These are phyloP conservation scores for Russula sp. DNA, from an alignment of 768 basidiomycete genomes.

Conservation along the genomic window DNA sequence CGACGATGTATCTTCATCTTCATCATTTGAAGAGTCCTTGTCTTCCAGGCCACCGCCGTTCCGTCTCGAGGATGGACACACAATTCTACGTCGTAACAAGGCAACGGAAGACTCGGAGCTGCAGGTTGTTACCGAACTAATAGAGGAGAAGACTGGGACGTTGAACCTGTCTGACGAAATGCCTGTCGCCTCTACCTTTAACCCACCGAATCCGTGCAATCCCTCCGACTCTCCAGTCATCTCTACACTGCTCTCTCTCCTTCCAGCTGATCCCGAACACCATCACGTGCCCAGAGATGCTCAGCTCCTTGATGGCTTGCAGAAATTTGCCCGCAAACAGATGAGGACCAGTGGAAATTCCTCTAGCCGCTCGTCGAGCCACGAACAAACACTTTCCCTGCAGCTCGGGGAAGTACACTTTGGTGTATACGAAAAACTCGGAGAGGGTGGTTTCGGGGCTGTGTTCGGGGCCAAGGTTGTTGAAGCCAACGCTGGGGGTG, in stretches of 20 bases:
- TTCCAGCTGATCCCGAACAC: constrained; percentile 55
- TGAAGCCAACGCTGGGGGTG: constrained; percentile 37
- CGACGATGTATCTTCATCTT: constrained; percentile 22
- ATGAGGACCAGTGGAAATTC: constrained; percentile 31
- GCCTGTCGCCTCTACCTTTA: constrained; percentile 55
- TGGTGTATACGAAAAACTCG: constrained; percentile 78
- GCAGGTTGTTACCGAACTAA: constrained; percentile 15
- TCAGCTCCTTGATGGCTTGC: constrained; percentile 58
- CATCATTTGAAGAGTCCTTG: constrained; percentile 10
- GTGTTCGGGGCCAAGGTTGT: constrained; percentile 81
- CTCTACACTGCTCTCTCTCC: constrained; percentile 54
- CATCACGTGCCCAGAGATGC: constrained; percentile 55
- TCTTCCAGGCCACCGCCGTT: constrained; percentile 11
- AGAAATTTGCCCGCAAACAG: constrained; percentile 57
- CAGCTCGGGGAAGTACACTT: constrained; percentile 59
- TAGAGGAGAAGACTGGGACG: constrained; percentile 58
- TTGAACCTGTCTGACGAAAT: constrained; percentile 63
- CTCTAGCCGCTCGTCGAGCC: constrained; percentile 31
- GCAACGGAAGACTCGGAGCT: constrained; percentile 13
- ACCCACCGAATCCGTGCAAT: constrained; percentile 82
- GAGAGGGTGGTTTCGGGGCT: constrained; percentile 93
- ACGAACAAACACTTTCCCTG: constrained; percentile 45
- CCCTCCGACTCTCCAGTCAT: constrained; percentile 69
- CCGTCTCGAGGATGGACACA: constrained; percentile 14
- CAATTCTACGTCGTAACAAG: constrained; percentile 18